Evolutionary conservation across 1,284 basidiomycete genomes (phyloP).

Genomic region (Rugiboletus extremiorientalis): DNA sequence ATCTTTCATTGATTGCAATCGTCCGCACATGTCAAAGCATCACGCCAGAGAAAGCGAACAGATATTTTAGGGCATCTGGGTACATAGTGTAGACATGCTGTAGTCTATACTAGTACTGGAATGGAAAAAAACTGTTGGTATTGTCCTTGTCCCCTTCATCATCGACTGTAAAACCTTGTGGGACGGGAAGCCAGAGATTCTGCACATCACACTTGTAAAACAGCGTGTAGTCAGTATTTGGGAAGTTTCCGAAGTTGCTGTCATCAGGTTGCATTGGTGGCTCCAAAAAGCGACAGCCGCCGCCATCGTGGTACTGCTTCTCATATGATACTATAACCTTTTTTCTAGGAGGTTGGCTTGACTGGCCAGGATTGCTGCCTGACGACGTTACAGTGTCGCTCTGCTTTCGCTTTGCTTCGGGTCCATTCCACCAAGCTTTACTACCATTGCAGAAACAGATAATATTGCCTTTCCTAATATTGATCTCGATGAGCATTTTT

Average conservation of each 20-base stretch:
- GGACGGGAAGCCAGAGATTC: not conserved
- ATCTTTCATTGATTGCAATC: slow-evolving; percentile 5
- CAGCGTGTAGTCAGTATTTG: not conserved
- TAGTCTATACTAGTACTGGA: no score
- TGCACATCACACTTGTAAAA: not conserved
- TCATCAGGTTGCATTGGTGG: not conserved
- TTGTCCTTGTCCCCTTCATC: no score
- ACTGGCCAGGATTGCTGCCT: not conserved
- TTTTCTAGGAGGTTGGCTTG: not conserved
- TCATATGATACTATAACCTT: not conserved
- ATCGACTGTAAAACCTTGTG: no score
- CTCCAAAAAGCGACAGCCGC: not conserved
- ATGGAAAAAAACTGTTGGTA: no score
- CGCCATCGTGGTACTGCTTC: not conserved
- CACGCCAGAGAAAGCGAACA: slow-evolving; percentile 3
- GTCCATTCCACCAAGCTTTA: slow-evolving; percentile 16
- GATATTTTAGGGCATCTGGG: slow-evolving; percentile 3
- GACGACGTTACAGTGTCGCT: not conserved
- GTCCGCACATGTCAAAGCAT: slow-evolving; percentile 7
- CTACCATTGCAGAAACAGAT: no score
- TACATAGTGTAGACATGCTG: not conserved
- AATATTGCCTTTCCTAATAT: not conserved
- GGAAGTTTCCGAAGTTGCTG: no score
- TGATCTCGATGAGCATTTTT: not conserved
- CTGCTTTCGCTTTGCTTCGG: slow-evolving; percentile 8